A percentile compares a stretch with the other conserved stretches of the same genome.
Evolutionary conservation across 208 protist species (phyloP).

Genomic region (Acanthamoeba castellanii): DNA sequence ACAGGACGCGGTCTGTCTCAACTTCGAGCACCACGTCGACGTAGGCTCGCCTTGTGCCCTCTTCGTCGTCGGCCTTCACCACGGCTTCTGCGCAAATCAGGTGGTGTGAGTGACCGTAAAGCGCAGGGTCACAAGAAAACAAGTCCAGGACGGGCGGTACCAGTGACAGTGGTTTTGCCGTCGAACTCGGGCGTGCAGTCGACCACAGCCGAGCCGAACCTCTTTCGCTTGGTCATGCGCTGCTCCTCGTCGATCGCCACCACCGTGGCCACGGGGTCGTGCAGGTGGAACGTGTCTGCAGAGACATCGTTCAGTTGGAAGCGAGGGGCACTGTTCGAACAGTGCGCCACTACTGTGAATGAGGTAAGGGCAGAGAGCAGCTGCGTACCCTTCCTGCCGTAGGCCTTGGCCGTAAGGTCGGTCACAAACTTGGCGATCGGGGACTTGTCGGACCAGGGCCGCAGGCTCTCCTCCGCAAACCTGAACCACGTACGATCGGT

Average conservation of each 20-base stretch:
- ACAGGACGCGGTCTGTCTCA: neutral
- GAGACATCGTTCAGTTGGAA: too few species aligned
- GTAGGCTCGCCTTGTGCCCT: neutral
- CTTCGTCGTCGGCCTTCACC: slow-evolving; percentile 10
- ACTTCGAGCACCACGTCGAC: slow-evolving; percentile 2
- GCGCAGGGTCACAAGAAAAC: neutral
- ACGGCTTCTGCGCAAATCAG: neutral
- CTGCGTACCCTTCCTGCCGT: neutral
- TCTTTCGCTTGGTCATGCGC: slow-evolving; percentile 43
- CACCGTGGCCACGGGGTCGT: slow-evolving; percentile 30
- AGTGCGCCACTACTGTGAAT: too few species aligned
- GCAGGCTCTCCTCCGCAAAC: neutral
- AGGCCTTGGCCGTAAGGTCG: slow-evolving; percentile 5
- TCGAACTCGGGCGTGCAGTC: neutral
- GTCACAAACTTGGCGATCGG: slow-evolving; percentile 27
- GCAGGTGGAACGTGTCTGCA: slow-evolving; percentile 40
- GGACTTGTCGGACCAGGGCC: slow-evolving; percentile 18
- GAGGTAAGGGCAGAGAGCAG: neutral
- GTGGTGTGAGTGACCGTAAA: neutral
- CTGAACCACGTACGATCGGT: neutral
- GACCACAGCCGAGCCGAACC: neutral
- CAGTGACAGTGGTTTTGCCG: neutral
- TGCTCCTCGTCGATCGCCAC: slow-evolving; percentile 28
- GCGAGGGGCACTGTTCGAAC: too few species aligned
- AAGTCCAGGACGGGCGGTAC: neutral